Base-by-base conservation (phyloP, 805 yeast species). In the Myxozyma neglecta region DNA sequence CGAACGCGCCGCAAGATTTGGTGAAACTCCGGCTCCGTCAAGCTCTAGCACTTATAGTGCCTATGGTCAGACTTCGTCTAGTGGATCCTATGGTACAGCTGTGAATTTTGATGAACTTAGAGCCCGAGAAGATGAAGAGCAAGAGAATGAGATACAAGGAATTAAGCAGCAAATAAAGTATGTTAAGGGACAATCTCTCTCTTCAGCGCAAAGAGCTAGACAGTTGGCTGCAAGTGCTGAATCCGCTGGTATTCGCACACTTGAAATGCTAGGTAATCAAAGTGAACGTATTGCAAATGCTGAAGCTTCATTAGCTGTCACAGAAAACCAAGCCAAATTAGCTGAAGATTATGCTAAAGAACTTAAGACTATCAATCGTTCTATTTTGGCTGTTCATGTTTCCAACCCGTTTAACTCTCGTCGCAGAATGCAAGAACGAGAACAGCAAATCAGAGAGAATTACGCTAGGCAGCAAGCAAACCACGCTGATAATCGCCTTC, bases 201-300 rank as follows among this genome's bases (percentile, higher is more conserved):
- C 89, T 14, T 85, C 92, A 44, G 88, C 97, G 0, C 83, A 96
- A 71, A 90, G 90, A 70, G 91, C 96, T 0, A 76, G 94, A 37
- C 81, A 81, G 57, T 80, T 85, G 78, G 87, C 90, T 1, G 81
- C 83, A 60, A 87, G 86, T 59, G 91, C 92, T 1, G 90, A 87
- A 70, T 83, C 82, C 63, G 79, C 87, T 6, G 93, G 90, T 42
- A 79, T 86, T 65, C 92, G 93, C 72, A 88, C 97, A 0, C 75
- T 93, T 65, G 97, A 97, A 35, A 84, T 90, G 84, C 80, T 94
- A 53, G 99, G 99, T 32, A 83, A 92, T n/a, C 98, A 94, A 74
- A 85, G 94, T 60, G 97, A 91, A 72, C 80, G 90, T 53, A 78
- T 94, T 65, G 89, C 87, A 73, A 85, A 84, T 70, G 85, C 92